Evolutionary conservation across 768 basidiomycete species (phyloP).

Genomic region (Amanita rubescens): DNA sequence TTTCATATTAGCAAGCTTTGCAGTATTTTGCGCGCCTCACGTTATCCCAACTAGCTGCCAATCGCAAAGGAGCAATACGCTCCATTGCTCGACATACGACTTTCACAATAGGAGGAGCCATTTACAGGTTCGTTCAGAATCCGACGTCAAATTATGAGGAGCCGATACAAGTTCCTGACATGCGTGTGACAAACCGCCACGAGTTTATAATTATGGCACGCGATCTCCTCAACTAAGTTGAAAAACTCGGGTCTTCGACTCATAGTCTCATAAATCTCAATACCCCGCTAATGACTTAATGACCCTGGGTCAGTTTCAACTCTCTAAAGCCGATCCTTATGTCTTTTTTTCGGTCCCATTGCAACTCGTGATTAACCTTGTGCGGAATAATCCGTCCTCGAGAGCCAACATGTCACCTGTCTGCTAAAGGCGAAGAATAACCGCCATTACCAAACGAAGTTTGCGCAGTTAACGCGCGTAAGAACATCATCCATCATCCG

Average conservation of each 20-base stretch:
- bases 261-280: background rate
- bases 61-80: constrained; percentile 74
- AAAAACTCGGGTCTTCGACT: background rate
- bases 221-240: background rate
- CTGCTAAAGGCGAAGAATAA: background rate
- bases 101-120: constrained; percentile 36
- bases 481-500: background rate
- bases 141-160: background rate
- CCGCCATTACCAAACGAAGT: background rate
- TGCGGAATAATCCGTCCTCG: background rate
- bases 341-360: background rate
- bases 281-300: background rate
- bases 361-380: background rate
- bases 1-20: constrained; percentile 9
- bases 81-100: constrained; percentile 66
- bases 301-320: background rate
- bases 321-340: background rate
- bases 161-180: background rate
- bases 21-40: constrained; percentile 38
- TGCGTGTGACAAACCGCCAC: background rate
- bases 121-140: constrained; percentile 8
- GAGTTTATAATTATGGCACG: too few relatives aligned
- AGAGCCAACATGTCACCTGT: background rate
- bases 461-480: background rate
- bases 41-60: constrained; percentile 94